Evolutionary conservation across 768 basidiomycete genomes (phyloP).

Genomic region (Mycena olivaceomarginata): DNA sequence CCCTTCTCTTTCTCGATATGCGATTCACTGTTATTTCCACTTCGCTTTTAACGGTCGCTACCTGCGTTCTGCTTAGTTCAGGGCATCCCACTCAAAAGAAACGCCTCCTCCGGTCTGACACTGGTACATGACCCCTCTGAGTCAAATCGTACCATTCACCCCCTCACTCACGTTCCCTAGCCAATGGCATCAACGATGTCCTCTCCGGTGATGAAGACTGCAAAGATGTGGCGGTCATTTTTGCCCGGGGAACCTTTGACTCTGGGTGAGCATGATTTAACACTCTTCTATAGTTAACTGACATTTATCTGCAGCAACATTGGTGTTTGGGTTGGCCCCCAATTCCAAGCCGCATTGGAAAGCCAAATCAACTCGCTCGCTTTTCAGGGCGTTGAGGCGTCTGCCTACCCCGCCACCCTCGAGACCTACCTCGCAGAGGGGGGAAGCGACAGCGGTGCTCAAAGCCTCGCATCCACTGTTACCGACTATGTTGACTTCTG

Average conservation of each 20-base stretch:
- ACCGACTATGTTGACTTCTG: slow-evolving; percentile 34
- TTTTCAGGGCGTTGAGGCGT: slow-evolving; percentile 43
- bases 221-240: slow-evolving; percentile 42
- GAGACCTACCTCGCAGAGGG: slow-evolving; percentile 34
- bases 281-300: background rate
- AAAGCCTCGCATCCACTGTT: slow-evolving; percentile 40
- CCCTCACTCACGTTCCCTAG: slow-evolving; percentile 2
- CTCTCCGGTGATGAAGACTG: slow-evolving; percentile 30
- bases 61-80: slow-evolving; percentile 31
- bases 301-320: slow-evolving; percentile 38
- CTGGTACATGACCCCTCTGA: background rate
- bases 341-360: slow-evolving; percentile 36
- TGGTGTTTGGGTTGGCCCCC: slow-evolving; percentile 45
- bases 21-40: background rate
- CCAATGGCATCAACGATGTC: slow-evolving; percentile 34
- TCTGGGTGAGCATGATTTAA: slow-evolving; percentile 37
- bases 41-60: background rate
- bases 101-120: background rate
- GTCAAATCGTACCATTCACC: background rate
- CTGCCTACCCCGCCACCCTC: slow-evolving; percentile 43
- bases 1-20: slow-evolving; percentile 1
- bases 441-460: slow-evolving; percentile 34
- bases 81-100: slow-evolving; percentile 12
- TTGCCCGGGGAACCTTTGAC: slow-evolving; percentile 45
- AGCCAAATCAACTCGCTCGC: slow-evolving; percentile 35